Evolutionary conservation across 2,329 filamentous ascomycete species (phyloP), one percentile per base, ranked within the genome.

Genomic region (Elsinoe fawcettii): DNA sequence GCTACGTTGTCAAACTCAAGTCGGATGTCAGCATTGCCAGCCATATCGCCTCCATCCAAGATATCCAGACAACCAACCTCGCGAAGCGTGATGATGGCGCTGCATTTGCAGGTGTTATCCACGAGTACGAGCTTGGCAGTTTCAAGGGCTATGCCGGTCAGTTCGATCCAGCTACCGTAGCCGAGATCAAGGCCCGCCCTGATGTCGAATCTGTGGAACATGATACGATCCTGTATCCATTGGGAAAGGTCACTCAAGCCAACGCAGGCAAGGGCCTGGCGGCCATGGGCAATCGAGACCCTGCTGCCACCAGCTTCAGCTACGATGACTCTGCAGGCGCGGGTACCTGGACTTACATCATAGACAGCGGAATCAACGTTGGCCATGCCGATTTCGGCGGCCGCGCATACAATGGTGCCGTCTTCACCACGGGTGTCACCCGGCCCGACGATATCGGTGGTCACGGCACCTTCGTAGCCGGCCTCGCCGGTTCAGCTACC

Each of bases 401-500:
- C 6, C 66, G 70, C 55, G 71, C 69, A 8, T 63, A 36, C 8
- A 66, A 58, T 57, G 70, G 69, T 32, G 66, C 62, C 5, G 72
- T 69, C 58, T 16, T 37, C 2, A 36, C 55, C 18, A 16, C 25
- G 5, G 44, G 68, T 66, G 23, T 44, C 41, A 44, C 16, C 3
- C 23, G 41, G 18, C 51, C 55, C 18, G 65, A 69, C 56, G 72
- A 74, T 59, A 74, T 79, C 61, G 80, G 84, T 63, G 83, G 83
- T 12, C 83, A 86, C 69, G 83, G 83, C 39, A 82, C 75, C 56
- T 83, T 85, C 71, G 81, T 85, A 5, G 51, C 51, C 18, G 82
- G 80, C 18, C 84, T 80, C 16, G 77, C 84, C 37, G 83, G 73
- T 18, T 80, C 81, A 36, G 73, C 71, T 56, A 83, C 78, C 3